Evolutionary conservation across 176 grass and related monocot species (phyloP).

Genomic region (Aegilops bicornis): DNA sequence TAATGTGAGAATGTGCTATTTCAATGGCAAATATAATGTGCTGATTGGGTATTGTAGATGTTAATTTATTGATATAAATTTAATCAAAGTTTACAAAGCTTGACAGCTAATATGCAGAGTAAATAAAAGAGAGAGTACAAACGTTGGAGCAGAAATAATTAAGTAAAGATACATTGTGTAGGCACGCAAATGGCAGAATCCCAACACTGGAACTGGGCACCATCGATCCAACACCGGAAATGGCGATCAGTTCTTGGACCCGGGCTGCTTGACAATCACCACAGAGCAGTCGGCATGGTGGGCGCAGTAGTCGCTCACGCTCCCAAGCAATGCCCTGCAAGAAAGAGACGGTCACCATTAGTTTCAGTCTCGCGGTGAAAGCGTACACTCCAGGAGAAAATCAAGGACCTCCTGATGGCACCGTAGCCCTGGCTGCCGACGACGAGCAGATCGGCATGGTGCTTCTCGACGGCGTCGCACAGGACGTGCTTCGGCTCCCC

Average conservation of each 20-base stretch:
- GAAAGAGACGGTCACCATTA: neutral
- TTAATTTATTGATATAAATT: neutral
- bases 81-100: neutral
- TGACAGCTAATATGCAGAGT: neutral
- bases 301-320: constrained; percentile 82
- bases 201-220: neutral
- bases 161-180: neutral
- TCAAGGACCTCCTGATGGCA: constrained; percentile 47
- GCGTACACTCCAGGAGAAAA: neutral
- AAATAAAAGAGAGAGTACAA: neutral
- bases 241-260: constrained; percentile 11
- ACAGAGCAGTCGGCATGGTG: constrained; percentile 69
- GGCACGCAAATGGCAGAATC: neutral
- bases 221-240: neutral
- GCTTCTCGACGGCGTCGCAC: constrained; percentile 53
- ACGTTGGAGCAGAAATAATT: neutral
- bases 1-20: neutral
- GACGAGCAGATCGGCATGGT: constrained; percentile 49
- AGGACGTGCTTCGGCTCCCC: constrained; percentile 57
- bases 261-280: constrained; percentile 65
- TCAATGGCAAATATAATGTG: neutral
- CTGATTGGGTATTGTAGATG: neutral
- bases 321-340: constrained; percentile 58
- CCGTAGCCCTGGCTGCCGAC: constrained; percentile 70
- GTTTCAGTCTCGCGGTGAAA: neutral